A percentile compares a stretch with the other conserved stretches of the same genome.
Evolutionary conservation across 2,329 filamentous ascomycete species (phyloP).

Genomic region (Trichoderma atroviride): DNA sequence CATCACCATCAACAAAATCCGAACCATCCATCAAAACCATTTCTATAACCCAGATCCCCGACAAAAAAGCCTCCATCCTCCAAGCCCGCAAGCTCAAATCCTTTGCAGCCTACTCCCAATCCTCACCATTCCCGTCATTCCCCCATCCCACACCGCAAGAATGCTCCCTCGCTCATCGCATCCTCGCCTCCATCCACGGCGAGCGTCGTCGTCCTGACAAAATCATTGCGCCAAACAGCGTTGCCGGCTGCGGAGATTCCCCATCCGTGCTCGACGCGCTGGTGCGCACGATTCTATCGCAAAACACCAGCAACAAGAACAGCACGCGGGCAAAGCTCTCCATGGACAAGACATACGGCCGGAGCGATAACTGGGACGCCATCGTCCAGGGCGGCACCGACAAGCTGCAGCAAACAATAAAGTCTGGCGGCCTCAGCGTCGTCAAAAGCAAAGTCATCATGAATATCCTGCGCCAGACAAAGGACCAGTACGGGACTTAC

Average conservation of each 20-base stretch:
- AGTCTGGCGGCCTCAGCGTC: conserved; percentile 69
- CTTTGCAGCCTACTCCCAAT: conserved; percentile 43
- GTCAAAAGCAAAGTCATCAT: conserved; percentile 77
- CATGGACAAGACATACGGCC: conserved; percentile 50
- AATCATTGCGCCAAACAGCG: conserved; percentile 62
- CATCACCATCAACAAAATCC: neutral
- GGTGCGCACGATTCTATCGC: conserved; percentile 55
- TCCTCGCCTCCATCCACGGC: conserved; percentile 69
- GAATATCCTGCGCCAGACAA: conserved; percentile 66
- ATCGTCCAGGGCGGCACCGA: conserved; percentile 45
- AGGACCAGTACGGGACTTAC: conserved; percentile 46
- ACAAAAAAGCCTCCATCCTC: conserved; percentile 36
- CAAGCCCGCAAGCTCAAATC: conserved; percentile 49
- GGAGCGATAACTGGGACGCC: conserved; percentile 47
- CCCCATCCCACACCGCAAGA: conserved; percentile 66
- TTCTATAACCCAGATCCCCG: neutral
- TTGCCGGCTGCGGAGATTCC: conserved; percentile 63
- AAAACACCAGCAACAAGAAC: conserved; percentile 56
- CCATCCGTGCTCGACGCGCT: conserved; percentile 56
- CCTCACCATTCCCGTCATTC: conserved; percentile 69
- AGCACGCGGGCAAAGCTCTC: conserved; percentile 62
- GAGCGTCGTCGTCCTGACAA: conserved; percentile 61
- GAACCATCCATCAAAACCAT: neutral
- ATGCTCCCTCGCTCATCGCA: conserved; percentile 66
- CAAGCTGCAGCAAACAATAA: conserved; percentile 62